A percentile compares a stretch with the other conserved stretches of the same genome.
Conservation (phyloP, 1,284 basidiomycete species). For the Vanrija sp. region DNA sequence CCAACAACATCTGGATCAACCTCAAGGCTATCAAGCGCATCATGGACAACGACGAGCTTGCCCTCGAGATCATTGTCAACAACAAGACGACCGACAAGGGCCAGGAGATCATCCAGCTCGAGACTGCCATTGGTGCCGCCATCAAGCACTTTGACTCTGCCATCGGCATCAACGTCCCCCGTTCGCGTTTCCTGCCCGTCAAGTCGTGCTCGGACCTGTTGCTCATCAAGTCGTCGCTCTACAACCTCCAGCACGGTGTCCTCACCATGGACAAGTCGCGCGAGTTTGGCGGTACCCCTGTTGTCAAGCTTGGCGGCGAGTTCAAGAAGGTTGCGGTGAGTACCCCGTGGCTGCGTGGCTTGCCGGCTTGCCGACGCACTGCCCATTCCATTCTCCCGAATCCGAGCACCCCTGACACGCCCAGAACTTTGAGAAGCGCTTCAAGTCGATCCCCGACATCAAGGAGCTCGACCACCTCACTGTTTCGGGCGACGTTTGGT, state of each 20-base stretch:
- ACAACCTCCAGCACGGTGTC: slow-evolving; percentile 90
- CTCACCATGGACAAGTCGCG: slow-evolving; percentile 83
- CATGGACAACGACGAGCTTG: slow-evolving; percentile 77
- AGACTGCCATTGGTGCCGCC: slow-evolving; percentile 92
- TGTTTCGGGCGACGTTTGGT: slow-evolving; percentile 92
- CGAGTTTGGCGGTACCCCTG: slow-evolving; percentile 90
- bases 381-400: not conserved
- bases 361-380: not conserved
- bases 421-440: slow-evolving; percentile 77
- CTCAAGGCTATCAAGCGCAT: slow-evolving; percentile 87
- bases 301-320: slow-evolving; percentile 89
- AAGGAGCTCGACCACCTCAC: slow-evolving; percentile 94
- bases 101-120: slow-evolving; percentile 82
- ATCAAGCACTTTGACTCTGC: slow-evolving; percentile 68
- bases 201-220: slow-evolving; percentile 82
- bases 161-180: slow-evolving; percentile 96
- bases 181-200: slow-evolving; percentile 92
- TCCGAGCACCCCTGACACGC: not conserved
- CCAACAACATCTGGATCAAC: slow-evolving; percentile 89
- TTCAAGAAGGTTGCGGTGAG: slow-evolving; percentile 69
- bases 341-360: slow-evolving; percentile 1
- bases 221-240: slow-evolving; percentile 95
- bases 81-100: slow-evolving; percentile 85
- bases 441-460: slow-evolving; percentile 91
- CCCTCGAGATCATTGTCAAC: slow-evolving; percentile 85